phyloP scores from a whole-genome alignment of 352 stramenopile species.

The Phytophthora idaei region DNA sequence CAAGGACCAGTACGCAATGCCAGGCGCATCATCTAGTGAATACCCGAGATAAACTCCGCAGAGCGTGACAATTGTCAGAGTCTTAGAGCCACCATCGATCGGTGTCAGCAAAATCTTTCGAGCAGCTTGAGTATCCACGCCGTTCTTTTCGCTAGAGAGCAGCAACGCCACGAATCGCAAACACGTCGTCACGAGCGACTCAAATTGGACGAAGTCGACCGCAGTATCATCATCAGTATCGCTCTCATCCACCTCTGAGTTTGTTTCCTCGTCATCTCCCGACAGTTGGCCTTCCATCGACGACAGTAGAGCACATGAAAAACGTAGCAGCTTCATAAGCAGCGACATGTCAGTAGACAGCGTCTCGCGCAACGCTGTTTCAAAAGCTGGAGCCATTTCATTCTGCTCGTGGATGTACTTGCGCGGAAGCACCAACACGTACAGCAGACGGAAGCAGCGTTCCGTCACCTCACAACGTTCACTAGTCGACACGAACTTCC shows the following conservation, averaged over 20 bases:
- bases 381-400: constrained; percentile 52
- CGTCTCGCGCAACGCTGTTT: constrained; percentile 51
- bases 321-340: constrained; percentile 66
- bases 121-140: constrained; percentile 12
- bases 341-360: constrained; percentile 58
- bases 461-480: constrained; percentile 56
- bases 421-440: constrained; percentile 46
- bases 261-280: constrained; percentile 12
- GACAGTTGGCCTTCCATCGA: constrained; percentile 16
- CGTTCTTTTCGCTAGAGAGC: constrained; percentile 17
- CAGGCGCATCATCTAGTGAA: constrained; percentile 39
- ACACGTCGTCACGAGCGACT: constrained; percentile 52
- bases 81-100: constrained; percentile 47
- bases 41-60: constrained; percentile 62
- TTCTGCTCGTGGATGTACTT: constrained; percentile 45
- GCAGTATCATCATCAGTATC: constrained; percentile 22
- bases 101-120: constrained; percentile 47
- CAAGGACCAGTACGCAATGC: constrained; percentile 53
- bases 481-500: constrained; percentile 51
- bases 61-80: constrained; percentile 60
- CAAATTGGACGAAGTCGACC: constrained; percentile 30
- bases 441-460: constrained; percentile 59
- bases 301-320: constrained; percentile 39
- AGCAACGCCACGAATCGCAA: constrained; percentile 57
- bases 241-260: constrained; percentile 23